Evolutionary conservation across 2,329 filamentous ascomycete genomes (phyloP).

Genomic region (Colletotrichum sp.): DNA sequence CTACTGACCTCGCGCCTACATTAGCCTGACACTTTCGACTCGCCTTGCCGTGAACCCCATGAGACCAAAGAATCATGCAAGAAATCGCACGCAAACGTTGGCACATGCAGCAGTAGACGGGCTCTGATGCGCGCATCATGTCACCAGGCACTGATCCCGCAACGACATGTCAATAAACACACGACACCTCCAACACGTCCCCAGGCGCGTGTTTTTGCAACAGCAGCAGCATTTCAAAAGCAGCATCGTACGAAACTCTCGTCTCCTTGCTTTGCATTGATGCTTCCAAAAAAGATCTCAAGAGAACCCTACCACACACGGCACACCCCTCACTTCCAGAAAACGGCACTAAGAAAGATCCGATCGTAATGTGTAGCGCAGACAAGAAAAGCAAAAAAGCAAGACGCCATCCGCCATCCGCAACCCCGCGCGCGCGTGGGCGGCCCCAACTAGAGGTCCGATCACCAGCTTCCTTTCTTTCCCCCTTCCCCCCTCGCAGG

Average conservation of each 20-base stretch:
- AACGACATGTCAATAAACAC: not conserved
- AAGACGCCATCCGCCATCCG: not conserved
- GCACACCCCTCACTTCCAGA: not conserved
- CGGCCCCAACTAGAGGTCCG: not conserved
- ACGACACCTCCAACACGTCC: not conserved
- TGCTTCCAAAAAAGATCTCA: not conserved
- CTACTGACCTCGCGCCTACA: not conserved
- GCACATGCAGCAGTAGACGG: not conserved
- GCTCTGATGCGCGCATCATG: not conserved
- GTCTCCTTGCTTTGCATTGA: not conserved
- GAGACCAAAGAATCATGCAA: not conserved
- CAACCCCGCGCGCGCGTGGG: not conserved
- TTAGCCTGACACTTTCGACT: not conserved
- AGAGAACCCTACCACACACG: not conserved
- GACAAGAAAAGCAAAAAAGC: not conserved
- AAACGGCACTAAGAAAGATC: not conserved
- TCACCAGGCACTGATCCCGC: not conserved
- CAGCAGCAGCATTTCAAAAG: not conserved
- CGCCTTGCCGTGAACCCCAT: not conserved
- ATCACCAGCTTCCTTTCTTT: not conserved
- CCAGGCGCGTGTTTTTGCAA: not conserved
- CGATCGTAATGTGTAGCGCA: not conserved
- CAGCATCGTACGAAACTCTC: not conserved
- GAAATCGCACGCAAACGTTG: not conserved
- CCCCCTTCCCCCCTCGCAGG: not conserved